These are phyloP conservation scores for Euphorbia corollata DNA, from an alignment of 441 rosid species.

Conservation along the genomic window DNA sequence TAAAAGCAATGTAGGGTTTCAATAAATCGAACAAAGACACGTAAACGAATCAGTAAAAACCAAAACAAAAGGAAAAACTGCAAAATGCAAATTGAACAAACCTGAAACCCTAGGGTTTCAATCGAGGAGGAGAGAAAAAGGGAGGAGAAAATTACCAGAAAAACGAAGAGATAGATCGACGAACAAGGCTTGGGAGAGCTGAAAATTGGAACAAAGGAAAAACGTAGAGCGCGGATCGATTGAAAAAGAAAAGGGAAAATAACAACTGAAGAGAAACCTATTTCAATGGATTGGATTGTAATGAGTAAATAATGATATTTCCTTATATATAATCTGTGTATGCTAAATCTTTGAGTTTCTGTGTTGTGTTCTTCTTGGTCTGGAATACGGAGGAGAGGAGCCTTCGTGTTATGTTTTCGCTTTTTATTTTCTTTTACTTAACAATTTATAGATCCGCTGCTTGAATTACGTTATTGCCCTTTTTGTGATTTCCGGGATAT, in stretches of 20 bases:
- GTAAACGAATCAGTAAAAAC: background rate
- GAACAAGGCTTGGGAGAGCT: slow-evolving; percentile 26
- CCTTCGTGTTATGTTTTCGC: background rate
- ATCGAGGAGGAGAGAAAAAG: slow-evolving; percentile 3
- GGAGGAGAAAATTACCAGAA: slow-evolving; percentile 29
- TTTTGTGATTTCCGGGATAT: too few species aligned
- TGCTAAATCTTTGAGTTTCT: slow-evolving; percentile 18
- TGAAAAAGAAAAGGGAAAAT: background rate
- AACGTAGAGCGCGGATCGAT: background rate
- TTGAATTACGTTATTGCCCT: too few species aligned
- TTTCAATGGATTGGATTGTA: background rate
- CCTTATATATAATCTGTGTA: background rate
- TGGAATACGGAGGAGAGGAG: slow-evolving; percentile 1
- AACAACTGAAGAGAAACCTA: background rate
- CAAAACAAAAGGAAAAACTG: background rate
- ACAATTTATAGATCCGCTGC: too few species aligned
- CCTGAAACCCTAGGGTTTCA: slow-evolving; percentile 41
- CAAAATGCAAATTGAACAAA: slow-evolving; percentile 9
- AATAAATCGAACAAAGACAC: slow-evolving; percentile 8
- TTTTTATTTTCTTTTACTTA: too few species aligned
- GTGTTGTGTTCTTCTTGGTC: slow-evolving; percentile 13
- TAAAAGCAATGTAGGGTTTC: slow-evolving; percentile 51
- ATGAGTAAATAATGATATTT: background rate
- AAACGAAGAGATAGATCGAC: slow-evolving; percentile 37
- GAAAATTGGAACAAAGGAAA: slow-evolving; percentile 16